Evolutionary conservation across 495 filamentous ascomycete species (phyloP).

Genomic region (Emericellopsis terricola): DNA sequence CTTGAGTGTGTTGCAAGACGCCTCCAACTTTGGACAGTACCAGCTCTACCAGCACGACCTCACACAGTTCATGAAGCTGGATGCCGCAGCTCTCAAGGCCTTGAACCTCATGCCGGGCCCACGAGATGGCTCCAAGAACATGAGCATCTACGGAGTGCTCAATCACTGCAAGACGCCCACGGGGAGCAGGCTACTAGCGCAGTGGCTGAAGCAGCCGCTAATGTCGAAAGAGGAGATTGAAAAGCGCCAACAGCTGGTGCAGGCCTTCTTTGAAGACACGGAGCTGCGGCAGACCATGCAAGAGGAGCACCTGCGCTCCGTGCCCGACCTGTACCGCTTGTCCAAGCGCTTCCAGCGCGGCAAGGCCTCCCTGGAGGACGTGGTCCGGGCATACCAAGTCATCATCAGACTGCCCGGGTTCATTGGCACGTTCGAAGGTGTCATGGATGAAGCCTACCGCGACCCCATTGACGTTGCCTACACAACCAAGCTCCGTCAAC

Average conservation of each 20-base stretch:
- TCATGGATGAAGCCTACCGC: constrained; percentile 91
- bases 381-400: constrained; percentile 88
- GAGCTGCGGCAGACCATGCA: constrained; percentile 94
- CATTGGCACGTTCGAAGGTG: constrained; percentile 69
- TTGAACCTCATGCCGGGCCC: constrained; percentile 95
- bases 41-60: constrained; percentile 95
- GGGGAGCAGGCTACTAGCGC: constrained; percentile 74
- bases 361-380: constrained; percentile 83
- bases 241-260: constrained; percentile 81
- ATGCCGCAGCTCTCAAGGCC: constrained; percentile 83
- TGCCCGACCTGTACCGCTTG: constrained; percentile 86
- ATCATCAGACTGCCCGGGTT: constrained; percentile 83
- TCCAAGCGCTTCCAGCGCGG: constrained; percentile 89
- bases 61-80: constrained; percentile 96
- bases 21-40: constrained; percentile 91
- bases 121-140: constrained; percentile 87
- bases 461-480: constrained; percentile 79
- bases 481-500: constrained; percentile 57
- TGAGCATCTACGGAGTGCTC: constrained; percentile 85
- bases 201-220: constrained; percentile 96
- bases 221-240: constrained; percentile 87
- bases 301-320: constrained; percentile 84
- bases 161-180: constrained; percentile 97
- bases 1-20: constrained; percentile 74
- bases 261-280: constrained; percentile 86